Conservation (phyloP, 192 early-diverging fungal genomes). For the Linnemannia elongata region DNA sequence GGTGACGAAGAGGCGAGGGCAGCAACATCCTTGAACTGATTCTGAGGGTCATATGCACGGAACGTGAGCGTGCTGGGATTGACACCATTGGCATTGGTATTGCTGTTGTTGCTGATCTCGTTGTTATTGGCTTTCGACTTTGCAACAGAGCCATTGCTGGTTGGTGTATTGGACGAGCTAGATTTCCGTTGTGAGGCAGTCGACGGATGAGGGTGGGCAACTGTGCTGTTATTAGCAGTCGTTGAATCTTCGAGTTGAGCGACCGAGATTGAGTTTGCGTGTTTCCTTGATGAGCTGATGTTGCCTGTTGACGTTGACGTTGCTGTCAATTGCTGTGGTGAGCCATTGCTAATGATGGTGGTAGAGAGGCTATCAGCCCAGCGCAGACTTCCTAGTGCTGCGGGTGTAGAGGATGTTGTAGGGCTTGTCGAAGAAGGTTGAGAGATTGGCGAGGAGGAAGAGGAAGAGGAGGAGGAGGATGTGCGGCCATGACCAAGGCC, state of each 20-base stretch:
- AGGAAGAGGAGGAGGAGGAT: conserved; percentile 11
- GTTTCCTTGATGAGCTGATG: conserved; percentile 23
- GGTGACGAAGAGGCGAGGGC: neutral
- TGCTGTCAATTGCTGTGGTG: neutral
- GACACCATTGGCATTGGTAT: neutral
- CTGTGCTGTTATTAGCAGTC: neutral
- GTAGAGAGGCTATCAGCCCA: neutral
- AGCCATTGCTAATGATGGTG: neutral
- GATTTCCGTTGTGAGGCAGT: neutral
- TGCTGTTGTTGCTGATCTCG: conserved; percentile 18
- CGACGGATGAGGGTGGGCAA: neutral
- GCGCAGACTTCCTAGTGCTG: neutral
- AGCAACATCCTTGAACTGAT: neutral
- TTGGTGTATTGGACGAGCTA: neutral
- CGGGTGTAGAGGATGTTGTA: neutral
- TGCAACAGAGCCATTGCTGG: neutral
- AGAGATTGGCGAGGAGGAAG: neutral
- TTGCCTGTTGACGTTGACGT: neutral
- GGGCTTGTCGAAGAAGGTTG: neutral
- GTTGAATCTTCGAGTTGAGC: conserved; percentile 32
- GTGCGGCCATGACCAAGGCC: conserved; percentile 12
- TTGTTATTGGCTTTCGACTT: conserved; percentile 1
- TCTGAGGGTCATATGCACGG: conserved; percentile 17
- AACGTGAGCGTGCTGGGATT: conserved; percentile 37
- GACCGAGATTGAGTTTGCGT: conserved; percentile 49